phyloP scores from a whole-genome alignment of 2,329 filamentous ascomycete genomes.

The Claviceps africana region DNA sequence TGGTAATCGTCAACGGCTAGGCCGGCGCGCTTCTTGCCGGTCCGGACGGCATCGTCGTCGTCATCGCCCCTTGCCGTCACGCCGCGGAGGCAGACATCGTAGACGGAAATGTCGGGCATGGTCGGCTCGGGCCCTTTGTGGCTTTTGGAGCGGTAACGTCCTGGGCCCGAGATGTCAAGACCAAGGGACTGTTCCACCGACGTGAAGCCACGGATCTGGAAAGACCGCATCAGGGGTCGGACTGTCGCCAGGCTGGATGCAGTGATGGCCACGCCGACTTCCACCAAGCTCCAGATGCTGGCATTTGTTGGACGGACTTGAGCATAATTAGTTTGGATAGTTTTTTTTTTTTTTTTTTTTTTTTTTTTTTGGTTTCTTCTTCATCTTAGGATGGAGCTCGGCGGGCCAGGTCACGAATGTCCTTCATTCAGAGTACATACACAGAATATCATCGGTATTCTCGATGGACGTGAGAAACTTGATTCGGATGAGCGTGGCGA shows the following conservation, averaged over 20 bases:
- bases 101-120: slow-evolving; percentile 13
- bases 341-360: neutral
- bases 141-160: slow-evolving; percentile 16
- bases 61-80: slow-evolving; percentile 6
- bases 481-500: slow-evolving; percentile 39
- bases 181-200: slow-evolving; percentile 24
- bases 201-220: slow-evolving; percentile 32
- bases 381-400: too few species aligned
- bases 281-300: slow-evolving; percentile 43
- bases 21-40: slow-evolving; percentile 3
- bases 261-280: slow-evolving; percentile 40
- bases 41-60: neutral
- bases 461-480: slow-evolving; percentile 32
- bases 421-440: slow-evolving; percentile 19
- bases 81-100: slow-evolving; percentile 22
- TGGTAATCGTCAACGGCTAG: slow-evolving; percentile 11
- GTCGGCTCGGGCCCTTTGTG: slow-evolving; percentile 12
- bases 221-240: slow-evolving; percentile 36
- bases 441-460: slow-evolving; percentile 31
- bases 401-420: too few species aligned
- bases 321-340: slow-evolving; percentile 8
- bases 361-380: neutral
- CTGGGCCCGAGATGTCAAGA: slow-evolving; percentile 13
- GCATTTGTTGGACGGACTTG: slow-evolving; percentile 34
- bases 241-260: slow-evolving; percentile 41